phyloP scores from a whole-genome alignment of 2,329 filamentous ascomycete genomes.

The Penicillium griseofulvum region DNA sequence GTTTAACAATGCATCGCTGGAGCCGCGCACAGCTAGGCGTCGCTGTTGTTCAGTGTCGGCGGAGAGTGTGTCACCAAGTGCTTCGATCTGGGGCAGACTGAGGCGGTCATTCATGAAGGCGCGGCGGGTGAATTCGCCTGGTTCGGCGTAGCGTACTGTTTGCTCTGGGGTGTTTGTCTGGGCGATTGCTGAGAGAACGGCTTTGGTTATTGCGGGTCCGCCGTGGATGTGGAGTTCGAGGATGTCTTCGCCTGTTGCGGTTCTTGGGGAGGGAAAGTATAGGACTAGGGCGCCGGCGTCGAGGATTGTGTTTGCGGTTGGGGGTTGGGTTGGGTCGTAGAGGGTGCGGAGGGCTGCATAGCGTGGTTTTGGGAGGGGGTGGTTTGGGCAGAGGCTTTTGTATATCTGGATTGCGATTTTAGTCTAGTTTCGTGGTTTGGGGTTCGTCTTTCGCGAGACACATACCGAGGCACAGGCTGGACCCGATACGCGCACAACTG shows the following conservation, averaged over 20 bases:
- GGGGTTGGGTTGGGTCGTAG: constrained; percentile 54
- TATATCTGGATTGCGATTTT: constrained; percentile 56
- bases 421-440: not conserved
- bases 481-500: constrained; percentile 83
- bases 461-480: constrained; percentile 66
- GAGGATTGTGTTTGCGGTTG: constrained; percentile 49
- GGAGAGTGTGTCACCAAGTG: constrained; percentile 59
- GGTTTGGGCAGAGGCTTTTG: constrained; percentile 58
- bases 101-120: constrained; percentile 86
- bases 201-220: constrained; percentile 81
- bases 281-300: constrained; percentile 79
- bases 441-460: not conserved
- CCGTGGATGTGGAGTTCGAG: constrained; percentile 95
- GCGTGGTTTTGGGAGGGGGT: constrained; percentile 56
- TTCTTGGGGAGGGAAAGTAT: constrained; percentile 76
- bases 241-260: constrained; percentile 88
- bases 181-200: constrained; percentile 76
- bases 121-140: constrained; percentile 90
- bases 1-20: constrained; percentile 65
- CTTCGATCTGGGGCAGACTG: constrained; percentile 78
- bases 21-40: constrained; percentile 76
- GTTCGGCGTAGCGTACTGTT: constrained; percentile 79
- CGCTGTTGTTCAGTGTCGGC: constrained; percentile 90
- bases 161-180: constrained; percentile 24
- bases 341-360: constrained; percentile 72